A percentile compares a stretch with the other conserved stretches of the same genome.
phyloP scores from a whole-genome alignment of 2,329 filamentous ascomycete species.

The Paraconiothyrium brasiliense region DNA sequence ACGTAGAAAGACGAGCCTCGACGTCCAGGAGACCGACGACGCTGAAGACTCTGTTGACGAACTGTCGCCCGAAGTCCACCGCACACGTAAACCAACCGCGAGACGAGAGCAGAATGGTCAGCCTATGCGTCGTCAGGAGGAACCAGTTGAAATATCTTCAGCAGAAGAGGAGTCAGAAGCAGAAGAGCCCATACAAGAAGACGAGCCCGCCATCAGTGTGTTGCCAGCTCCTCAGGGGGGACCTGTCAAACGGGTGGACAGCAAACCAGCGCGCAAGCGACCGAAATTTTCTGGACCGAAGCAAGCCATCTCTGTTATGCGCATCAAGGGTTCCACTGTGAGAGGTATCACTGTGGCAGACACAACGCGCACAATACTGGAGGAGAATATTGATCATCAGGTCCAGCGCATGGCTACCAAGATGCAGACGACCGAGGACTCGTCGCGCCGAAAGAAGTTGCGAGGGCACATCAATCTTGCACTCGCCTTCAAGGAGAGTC shows the following conservation, averaged over 20 bases:
- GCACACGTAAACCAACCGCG: constrained; percentile 12
- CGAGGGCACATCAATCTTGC: constrained; percentile 59
- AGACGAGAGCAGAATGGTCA: constrained; percentile 5
- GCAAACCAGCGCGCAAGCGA: constrained; percentile 40
- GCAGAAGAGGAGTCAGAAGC: constrained; percentile 32
- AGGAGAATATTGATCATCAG: constrained; percentile 59
- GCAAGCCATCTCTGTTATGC: constrained; percentile 46
- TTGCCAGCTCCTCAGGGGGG: constrained; percentile 21
- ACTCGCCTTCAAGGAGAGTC: constrained; percentile 57
- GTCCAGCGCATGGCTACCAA: constrained; percentile 53
- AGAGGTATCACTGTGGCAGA: constrained; percentile 60
- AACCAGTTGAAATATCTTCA: constrained; percentile 26
- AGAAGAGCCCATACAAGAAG: constrained; percentile 28
- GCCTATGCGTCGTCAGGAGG: constrained; percentile 7
- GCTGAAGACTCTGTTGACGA: constrained; percentile 28
- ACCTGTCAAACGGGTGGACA: constrained; percentile 23
- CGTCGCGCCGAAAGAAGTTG: constrained; percentile 50
- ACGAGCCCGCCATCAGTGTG: constrained; percentile 21
- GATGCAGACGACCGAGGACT: constrained; percentile 50
- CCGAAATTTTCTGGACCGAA: constrained; percentile 40
- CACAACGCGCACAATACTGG: constrained; percentile 61
- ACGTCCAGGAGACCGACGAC: constrained; percentile 16
- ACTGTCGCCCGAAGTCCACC: constrained; percentile 30
- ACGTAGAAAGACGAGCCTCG: constrained; percentile 17
- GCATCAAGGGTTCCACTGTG: constrained; percentile 48